Base-by-base conservation (phyloP, 192 early-diverging fungal genomes). In the Endogone sp. region DNA sequence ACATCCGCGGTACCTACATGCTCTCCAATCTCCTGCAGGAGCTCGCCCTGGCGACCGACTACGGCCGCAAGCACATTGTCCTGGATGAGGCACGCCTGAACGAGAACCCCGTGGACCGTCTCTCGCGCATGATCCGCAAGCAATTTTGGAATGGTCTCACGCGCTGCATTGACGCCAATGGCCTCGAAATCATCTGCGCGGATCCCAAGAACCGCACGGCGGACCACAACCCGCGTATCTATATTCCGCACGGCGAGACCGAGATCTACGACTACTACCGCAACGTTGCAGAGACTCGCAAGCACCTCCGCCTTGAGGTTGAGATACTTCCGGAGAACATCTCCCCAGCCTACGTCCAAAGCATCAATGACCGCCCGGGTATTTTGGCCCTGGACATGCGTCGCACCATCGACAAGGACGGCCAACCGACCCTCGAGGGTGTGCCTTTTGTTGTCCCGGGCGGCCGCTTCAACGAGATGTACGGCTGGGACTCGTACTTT, bases 401-500 rank as follows among this genome's bases (percentile, higher is more conserved):
- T 21, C 78, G 70, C 67, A 66, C 75, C 20, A 54, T 79, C 31
- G 85, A 86, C 57, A 82, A 77, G 55, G 71, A 79, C 25, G 85
- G 85, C 2, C 67, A 80, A 9, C 72, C 79, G 11, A 84, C 78
- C 3, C 76, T 88, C 61, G 76, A 82, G 31, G 91, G 91, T 29
- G 88, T 94, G 29, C 93, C 94, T 0, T 99, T 99, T 72, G 91
- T 97, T 2, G 96, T 99, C 0, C 97, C 96, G 0, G 97, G 97
- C 20, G 97, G 97, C 16, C 87, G 97, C 2, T 99, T 98, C 82
- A 99, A 98, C 77, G 97, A 99, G 78, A 96, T 95, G 90, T 99
- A 99, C 76, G 96, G 95, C 0, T 99, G 97, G 97, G 97, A 99
- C 75, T 90, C 87, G 65, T 96, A 96, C 76, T 97, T 97, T 82